Percentiles rank a stretch among this genome's conserved stretches.
phyloP scores from a whole-genome alignment of 345 rosid species.

The Arabidopsis arenosa region DNA sequence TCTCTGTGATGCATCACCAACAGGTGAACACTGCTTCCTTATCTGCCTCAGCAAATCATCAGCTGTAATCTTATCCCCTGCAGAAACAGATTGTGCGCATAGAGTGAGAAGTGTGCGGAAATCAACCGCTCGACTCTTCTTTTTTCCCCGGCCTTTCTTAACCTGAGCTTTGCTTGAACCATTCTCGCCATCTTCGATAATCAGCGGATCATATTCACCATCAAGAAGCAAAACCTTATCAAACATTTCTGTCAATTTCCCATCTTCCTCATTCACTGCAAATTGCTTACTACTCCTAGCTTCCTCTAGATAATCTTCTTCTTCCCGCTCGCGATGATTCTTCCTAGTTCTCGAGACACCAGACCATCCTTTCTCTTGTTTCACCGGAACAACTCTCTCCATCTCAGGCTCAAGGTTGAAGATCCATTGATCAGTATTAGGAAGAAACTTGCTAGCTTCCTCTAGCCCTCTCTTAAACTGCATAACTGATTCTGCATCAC shows the following conservation, averaged over 20 bases:
- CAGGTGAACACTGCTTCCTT: conserved; percentile 66
- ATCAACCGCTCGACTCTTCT: conserved; percentile 67
- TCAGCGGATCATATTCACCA: conserved; percentile 17
- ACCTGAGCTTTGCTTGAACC: conserved; percentile 40
- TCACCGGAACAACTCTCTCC: conserved; percentile 34
- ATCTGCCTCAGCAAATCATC: conserved; percentile 77
- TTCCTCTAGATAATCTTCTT: conserved; percentile 56
- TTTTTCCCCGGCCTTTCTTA: conserved; percentile 47
- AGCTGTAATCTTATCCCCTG: conserved; percentile 67
- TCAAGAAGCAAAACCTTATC: conserved; percentile 71
- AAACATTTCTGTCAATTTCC: conserved; percentile 66
- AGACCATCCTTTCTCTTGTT: conserved; percentile 39
- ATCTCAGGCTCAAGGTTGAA: conserved; percentile 46
- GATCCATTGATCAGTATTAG: conserved; percentile 54
- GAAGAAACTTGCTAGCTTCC: conserved; percentile 92
- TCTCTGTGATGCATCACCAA: conserved; percentile 81
- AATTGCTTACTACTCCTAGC: conserved; percentile 70
- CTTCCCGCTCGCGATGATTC: conserved; percentile 63
- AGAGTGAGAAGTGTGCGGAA: conserved; percentile 65
- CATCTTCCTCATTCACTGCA: conserved; percentile 56
- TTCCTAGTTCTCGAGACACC: conserved; percentile 54
- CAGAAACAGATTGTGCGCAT: conserved; percentile 81
- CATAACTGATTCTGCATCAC: conserved; percentile 57
- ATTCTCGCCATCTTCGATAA: conserved; percentile 31
- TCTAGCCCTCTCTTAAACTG: conserved; percentile 78